These are phyloP conservation scores for Crithidia brevicula DNA, from an alignment of 208 protist genomes.

Conservation along the genomic window DNA sequence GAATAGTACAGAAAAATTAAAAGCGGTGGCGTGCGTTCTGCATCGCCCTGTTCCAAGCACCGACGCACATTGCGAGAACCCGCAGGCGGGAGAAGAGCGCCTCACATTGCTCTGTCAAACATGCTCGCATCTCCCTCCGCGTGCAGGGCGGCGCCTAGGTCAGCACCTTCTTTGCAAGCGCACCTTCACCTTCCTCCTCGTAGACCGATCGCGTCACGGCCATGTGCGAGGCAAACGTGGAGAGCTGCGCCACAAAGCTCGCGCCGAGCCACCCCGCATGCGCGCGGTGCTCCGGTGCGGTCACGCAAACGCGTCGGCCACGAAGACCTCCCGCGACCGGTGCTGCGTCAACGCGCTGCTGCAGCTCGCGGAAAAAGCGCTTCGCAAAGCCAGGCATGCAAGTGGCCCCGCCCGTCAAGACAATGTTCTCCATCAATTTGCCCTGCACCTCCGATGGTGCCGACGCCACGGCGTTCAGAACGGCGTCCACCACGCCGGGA, in stretches of 20 bases:
- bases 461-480: conserved; percentile 81
- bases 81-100: neutral
- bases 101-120: neutral
- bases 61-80: too few species aligned
- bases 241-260: conserved; percentile 94
- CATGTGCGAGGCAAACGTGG: conserved; percentile 91
- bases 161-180: conserved; percentile 52
- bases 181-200: conserved; percentile 59
- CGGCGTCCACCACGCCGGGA: conserved; percentile 61
- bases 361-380: conserved; percentile 92
- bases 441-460: conserved; percentile 42
- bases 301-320: conserved; percentile 90
- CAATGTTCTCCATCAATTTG: conserved; percentile 81
- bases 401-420: conserved; percentile 93
- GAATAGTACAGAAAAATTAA: too few species aligned
- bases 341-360: conserved; percentile 39
- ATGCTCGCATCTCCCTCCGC: neutral
- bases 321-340: conserved; percentile 20
- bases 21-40: too few species aligned
- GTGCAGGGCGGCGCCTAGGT: too few species aligned
- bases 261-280: conserved; percentile 95
- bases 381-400: conserved; percentile 92
- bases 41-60: too few species aligned
- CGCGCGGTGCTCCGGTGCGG: conserved; percentile 91
- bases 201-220: conserved; percentile 50